phyloP scores from a whole-genome alignment of 441 rosid genomes.

The Pelargonium cotyledonis region DNA sequence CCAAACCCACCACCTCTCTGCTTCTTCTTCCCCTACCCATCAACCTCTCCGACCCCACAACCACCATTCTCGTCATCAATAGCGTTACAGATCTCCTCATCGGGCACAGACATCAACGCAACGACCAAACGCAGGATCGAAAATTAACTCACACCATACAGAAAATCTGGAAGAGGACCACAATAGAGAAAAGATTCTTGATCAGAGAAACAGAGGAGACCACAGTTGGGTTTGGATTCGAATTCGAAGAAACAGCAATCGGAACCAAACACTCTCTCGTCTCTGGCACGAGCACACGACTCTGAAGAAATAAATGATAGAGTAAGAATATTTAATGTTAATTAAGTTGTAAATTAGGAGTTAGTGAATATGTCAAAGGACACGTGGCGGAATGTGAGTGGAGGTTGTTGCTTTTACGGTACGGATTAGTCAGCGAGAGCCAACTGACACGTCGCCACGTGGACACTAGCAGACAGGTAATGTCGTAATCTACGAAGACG shows the following conservation, averaged over 20 bases:
- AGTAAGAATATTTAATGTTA: too few relatives aligned
- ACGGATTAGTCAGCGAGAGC: too few relatives aligned
- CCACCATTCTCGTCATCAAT: background rate
- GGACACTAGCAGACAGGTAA: too few relatives aligned
- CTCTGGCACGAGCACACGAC: too few relatives aligned
- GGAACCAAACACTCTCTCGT: too few relatives aligned
- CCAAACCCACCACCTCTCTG: slow-evolving; percentile 12
- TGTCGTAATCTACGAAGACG: too few relatives aligned
- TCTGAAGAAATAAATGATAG: too few relatives aligned
- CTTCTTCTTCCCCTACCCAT: slow-evolving; percentile 10
- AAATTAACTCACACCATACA: background rate
- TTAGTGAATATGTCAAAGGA: too few relatives aligned
- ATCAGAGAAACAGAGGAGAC: background rate
- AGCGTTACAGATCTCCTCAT: slow-evolving; percentile 11
- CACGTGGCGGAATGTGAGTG: too few relatives aligned
- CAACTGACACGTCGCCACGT: too few relatives aligned
- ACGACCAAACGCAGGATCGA: background rate
- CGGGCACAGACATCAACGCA: slow-evolving; percentile 27
- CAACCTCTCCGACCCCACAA: background rate
- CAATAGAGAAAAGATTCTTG: background rate
- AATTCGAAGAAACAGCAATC: background rate
- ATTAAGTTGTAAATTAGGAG: too few relatives aligned
- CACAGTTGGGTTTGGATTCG: background rate
- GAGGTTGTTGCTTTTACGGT: too few relatives aligned
- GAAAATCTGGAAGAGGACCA: background rate